Base-by-base conservation (phyloP, 139 green algal genomes). In the Astrephomene gubernaculifera region DNA sequence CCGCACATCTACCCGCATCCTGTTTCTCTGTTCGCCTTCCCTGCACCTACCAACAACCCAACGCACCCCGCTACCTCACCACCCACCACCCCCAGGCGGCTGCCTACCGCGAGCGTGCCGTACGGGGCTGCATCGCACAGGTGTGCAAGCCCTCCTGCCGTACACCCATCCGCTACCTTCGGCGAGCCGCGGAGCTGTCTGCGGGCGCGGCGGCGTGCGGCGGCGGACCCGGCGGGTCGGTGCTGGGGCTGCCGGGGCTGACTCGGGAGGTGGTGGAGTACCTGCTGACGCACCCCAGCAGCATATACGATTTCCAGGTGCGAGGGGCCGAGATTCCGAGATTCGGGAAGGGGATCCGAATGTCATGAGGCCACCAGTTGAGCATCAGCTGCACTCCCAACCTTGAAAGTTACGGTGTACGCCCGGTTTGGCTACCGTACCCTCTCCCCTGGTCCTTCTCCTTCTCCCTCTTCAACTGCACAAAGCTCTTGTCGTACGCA, bases 161-260 rank as follows among this genome's bases (percentile, higher is more conserved):
- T 3, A 70, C 91, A 19, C 87, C 90, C 1, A 64, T 94, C 17
- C 83, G 85, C 29, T 92, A 91, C 82, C 79, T 94, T 43, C 79
- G 92, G 10, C 82, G 92, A 3, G 92, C 90, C 0, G 90, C 89
- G 19, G 92, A 94, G 75, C 81, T 94, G 44, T 68, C 52, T 54
- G 44, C 6, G 70, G 63, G 49, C 39, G 60, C 49, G 38, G 25
- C 4, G 12, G 27, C 74, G 2, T 29, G 0, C 24, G 19, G n/a
- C n/a, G n/a, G n/a, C 61, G 3, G 74, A 57, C 9, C 24, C 74
- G 2, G 27, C 54, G 14, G 54, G 52, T 53, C 72, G 38, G 19
- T 67, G 6, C 60, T 90, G 5, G 31, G 64, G 6, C 27, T 90
- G n/a, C 83, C 91, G 72, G 92, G 92, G 0, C 85, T 94, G 8